A percentile compares a stretch with the other conserved stretches of the same genome.
Evolutionary conservation across 129 eudicot genomes (phyloP).

Genomic region (Cynara cardunculus): DNA sequence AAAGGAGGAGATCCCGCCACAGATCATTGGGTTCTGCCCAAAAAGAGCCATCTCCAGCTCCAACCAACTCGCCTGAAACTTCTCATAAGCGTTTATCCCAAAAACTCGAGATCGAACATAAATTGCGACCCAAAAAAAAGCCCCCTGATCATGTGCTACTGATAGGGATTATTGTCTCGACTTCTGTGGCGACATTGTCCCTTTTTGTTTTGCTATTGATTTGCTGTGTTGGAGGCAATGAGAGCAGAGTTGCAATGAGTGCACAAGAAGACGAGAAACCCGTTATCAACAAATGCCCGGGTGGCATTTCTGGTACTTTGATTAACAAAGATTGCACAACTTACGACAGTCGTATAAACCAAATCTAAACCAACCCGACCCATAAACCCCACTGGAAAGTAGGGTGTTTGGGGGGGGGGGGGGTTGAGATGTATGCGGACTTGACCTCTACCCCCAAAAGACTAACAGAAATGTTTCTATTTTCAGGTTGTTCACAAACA

Average conservation of each 20-base stretch:
- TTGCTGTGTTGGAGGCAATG: constrained; percentile 30
- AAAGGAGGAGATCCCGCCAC: background rate
- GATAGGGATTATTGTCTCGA: constrained; percentile 31
- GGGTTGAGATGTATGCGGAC: background rate
- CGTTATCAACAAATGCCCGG: constrained; percentile 32
- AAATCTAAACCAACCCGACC: no score
- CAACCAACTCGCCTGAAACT: background rate
- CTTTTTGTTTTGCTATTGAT: constrained; percentile 37
- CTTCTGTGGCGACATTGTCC: constrained; percentile 37
- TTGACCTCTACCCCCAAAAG: background rate
- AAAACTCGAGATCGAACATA: background rate
- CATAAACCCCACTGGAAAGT: no score
- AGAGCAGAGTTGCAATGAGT: constrained; percentile 4
- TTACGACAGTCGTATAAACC: background rate
- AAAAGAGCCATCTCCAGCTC: constrained; percentile 9
- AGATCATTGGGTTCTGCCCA: constrained; percentile 8
- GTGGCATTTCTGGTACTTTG: constrained; percentile 30
- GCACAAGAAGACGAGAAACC: constrained; percentile 48
- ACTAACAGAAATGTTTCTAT: background rate
- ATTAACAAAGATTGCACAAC: background rate
- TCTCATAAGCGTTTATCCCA: background rate
- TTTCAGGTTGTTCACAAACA: constrained; percentile 43
- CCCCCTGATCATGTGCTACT: constrained; percentile 25
- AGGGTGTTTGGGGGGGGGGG: no score
- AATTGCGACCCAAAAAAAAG: constrained; percentile 15